Evolutionary conservation across 805 yeast genomes (phyloP).

Genomic region (Starmerella vaccinii): DNA sequence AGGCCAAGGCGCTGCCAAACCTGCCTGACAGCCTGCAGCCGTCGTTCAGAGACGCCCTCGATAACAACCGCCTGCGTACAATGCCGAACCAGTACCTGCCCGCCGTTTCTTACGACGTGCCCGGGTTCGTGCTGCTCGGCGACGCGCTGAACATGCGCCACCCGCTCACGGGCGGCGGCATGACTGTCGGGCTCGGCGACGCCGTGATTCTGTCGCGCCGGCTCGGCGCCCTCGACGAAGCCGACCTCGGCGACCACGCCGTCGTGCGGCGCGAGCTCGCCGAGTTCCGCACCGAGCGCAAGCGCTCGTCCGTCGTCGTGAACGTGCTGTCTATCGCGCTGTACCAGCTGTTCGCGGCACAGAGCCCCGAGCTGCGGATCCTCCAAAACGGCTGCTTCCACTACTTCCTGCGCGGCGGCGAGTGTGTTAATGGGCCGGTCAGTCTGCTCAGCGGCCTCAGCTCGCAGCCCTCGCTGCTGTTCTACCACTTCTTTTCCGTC

Average conservation of each 20-base stretch:
- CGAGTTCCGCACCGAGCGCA: slow-evolving; percentile 69
- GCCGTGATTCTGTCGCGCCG: slow-evolving; percentile 57
- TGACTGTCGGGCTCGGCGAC: slow-evolving; percentile 94
- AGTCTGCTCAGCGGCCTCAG: slow-evolving; percentile 72
- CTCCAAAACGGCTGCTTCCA: slow-evolving; percentile 82
- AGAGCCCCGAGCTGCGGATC: slow-evolving; percentile 49
- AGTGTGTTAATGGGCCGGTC: slow-evolving; percentile 65
- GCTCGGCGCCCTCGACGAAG: slow-evolving; percentile 45
- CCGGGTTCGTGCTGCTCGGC: slow-evolving; percentile 76
- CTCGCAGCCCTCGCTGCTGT: slow-evolving; percentile 62
- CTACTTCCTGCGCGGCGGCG: slow-evolving; percentile 79
- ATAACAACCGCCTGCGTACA: slow-evolving; percentile 50
- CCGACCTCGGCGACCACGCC: slow-evolving; percentile 45
- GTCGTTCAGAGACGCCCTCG: slow-evolving; percentile 57
- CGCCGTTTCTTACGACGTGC: slow-evolving; percentile 55
- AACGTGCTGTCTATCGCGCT: slow-evolving; percentile 86
- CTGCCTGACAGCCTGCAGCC: slow-evolving; percentile 59
- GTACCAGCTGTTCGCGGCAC: slow-evolving; percentile 84
- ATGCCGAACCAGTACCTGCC: slow-evolving; percentile 93
- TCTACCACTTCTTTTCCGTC: slow-evolving; percentile 81
- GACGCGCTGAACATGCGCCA: slow-evolving; percentile 97
- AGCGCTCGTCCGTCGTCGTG: slow-evolving; percentile 68
- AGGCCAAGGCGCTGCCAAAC: slow-evolving; percentile 48
- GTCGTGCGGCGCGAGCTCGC: slow-evolving; percentile 46
- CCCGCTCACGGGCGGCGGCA: slow-evolving; percentile 97